Percentiles rank a stretch among this genome's conserved stretches.
phyloP scores from a whole-genome alignment of 768 basidiomycete genomes.

The Tricholoma matsutake region DNA sequence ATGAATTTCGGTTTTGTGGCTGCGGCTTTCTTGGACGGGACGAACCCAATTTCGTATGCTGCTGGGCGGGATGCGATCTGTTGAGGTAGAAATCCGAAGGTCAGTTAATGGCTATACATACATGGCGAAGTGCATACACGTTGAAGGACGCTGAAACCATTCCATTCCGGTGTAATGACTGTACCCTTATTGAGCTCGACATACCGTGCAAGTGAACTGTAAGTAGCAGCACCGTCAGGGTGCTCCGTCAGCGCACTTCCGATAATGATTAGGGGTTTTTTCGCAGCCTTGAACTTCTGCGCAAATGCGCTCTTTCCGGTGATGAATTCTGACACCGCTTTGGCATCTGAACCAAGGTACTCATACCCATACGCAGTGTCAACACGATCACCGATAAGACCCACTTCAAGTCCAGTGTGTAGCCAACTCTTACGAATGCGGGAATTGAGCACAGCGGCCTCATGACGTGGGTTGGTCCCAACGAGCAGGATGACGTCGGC shows the following conservation, averaged over 20 bases:
- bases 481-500: constrained; percentile 93
- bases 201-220: constrained; percentile 74
- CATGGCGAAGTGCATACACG: constrained; percentile 53
- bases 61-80: constrained; percentile 91
- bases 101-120: background rate
- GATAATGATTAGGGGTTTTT: constrained; percentile 90
- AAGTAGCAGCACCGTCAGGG: constrained; percentile 74
- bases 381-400: constrained; percentile 84
- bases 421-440: constrained; percentile 95
- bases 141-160: constrained; percentile 90
- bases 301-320: constrained; percentile 79
- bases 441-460: constrained; percentile 95
- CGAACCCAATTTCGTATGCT: constrained; percentile 93
- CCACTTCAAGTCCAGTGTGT: constrained; percentile 82
- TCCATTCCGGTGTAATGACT: constrained; percentile 89
- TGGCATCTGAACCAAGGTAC: constrained; percentile 75
- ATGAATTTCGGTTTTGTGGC: constrained; percentile 86
- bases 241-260: constrained; percentile 87
- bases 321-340: constrained; percentile 74
- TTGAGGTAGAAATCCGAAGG: background rate
- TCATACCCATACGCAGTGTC: constrained; percentile 94
- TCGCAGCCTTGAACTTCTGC: constrained; percentile 83
- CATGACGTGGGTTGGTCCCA: constrained; percentile 96
- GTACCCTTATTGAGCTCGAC: constrained; percentile 73
- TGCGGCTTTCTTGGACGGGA: constrained; percentile 77